phyloP scores from a whole-genome alignment of 345 rosid genomes.

The Arabidopsis suecica region DNA sequence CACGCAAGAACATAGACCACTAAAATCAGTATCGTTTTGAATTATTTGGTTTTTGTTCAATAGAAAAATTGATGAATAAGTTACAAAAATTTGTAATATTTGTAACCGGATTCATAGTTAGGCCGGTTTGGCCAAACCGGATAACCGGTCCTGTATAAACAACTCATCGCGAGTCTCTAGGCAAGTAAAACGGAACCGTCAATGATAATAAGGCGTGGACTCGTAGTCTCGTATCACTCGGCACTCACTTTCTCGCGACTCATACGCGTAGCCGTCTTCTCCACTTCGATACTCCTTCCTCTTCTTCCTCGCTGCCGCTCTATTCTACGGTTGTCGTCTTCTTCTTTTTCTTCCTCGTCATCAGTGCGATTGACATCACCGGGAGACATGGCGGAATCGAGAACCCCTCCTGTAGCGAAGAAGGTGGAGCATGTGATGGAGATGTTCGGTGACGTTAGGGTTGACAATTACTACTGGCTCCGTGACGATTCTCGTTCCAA shows the following conservation, averaged over 20 bases:
- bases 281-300: conserved; percentile 16
- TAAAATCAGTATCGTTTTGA: too few relatives aligned
- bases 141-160: conserved; percentile 9
- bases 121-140: not conserved
- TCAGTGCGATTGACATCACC: conserved; percentile 13
- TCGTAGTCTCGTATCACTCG: conserved; percentile 27
- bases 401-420: conserved; percentile 71
- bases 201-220: conserved; percentile 29
- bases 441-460: conserved; percentile 78
- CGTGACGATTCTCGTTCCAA: conserved; percentile 88
- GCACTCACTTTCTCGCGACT: conserved; percentile 19
- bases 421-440: conserved; percentile 80
- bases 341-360: conserved; percentile 8
- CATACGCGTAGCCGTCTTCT: conserved; percentile 5
- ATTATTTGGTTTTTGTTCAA: not conserved
- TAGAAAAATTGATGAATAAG: not conserved
- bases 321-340: conserved; percentile 9
- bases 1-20: too few relatives aligned
- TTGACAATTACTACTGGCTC: conserved; percentile 92
- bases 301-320: conserved; percentile 13
- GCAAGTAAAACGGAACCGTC: not conserved
- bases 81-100: not conserved
- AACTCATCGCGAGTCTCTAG: not conserved
- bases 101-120: not conserved
- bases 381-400: conserved; percentile 41